Percentiles rank a stretch among this genome's conserved stretches.
Evolutionary conservation across 2,329 filamentous ascomycete genomes (phyloP).

Genomic region (Aspergillus intermedius): DNA sequence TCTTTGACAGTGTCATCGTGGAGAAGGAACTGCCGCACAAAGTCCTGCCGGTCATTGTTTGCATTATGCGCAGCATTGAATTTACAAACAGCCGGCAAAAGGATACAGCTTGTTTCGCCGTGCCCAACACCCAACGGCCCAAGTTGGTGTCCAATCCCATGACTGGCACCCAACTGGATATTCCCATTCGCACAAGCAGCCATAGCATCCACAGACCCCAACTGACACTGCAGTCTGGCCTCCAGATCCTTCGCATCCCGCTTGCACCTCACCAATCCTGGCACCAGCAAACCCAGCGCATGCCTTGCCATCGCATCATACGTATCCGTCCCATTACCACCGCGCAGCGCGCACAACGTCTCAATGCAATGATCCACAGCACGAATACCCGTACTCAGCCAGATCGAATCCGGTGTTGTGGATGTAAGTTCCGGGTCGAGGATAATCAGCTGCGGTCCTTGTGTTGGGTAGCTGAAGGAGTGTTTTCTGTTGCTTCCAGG

Average conservation of each 20-base stretch:
- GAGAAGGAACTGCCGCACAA: conserved; percentile 37
- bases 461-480: conserved; percentile 30
- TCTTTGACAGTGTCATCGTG: conserved; percentile 28
- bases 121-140: conserved; percentile 53
- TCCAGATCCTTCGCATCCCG: conserved; percentile 31
- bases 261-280: conserved; percentile 38
- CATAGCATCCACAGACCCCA: conserved; percentile 51
- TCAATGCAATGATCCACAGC: conserved; percentile 55
- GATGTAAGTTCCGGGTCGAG: conserved; percentile 49
- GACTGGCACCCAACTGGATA: conserved; percentile 44
- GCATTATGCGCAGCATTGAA: conserved; percentile 45
- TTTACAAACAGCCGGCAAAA: conserved; percentile 51
- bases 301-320: conserved; percentile 33
- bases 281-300: conserved; percentile 39
- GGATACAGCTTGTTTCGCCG: conserved; percentile 54
- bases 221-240: conserved; percentile 43
- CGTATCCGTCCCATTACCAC: conserved; percentile 17
- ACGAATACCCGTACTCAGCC: conserved; percentile 53
- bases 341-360: conserved; percentile 41
- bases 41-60: conserved; percentile 38
- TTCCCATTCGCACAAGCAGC: conserved; percentile 35
- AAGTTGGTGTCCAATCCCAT: conserved; percentile 49
- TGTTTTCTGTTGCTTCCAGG: conserved; percentile 27
- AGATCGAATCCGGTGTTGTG: conserved; percentile 48
- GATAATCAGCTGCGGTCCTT: conserved; percentile 48